Conservation (phyloP, 2,329 filamentous ascomycete species). For the Dothidotthia symphoricarpi region DNA sequence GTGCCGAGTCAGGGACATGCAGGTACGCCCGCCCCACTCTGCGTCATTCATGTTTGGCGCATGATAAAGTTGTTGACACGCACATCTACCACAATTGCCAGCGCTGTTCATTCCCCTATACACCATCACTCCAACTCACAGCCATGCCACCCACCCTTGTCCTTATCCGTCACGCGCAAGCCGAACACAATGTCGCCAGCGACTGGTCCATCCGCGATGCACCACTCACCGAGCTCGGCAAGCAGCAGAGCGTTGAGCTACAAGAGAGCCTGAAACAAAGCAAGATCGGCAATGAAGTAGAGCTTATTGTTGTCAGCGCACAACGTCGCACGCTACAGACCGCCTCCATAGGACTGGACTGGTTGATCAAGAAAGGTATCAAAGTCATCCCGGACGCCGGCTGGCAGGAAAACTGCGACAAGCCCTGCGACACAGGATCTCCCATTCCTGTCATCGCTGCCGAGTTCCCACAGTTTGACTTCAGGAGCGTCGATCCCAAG, state of each 20-base stretch:
- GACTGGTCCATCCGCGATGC: constrained; percentile 47
- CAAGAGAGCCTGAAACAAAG: constrained; percentile 39
- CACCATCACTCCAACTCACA: not conserved
- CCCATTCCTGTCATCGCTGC: constrained; percentile 44
- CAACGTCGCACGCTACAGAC: constrained; percentile 67
- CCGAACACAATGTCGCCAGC: constrained; percentile 45
- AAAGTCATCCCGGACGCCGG: constrained; percentile 58
- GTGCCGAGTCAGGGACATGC: constrained; percentile 14
- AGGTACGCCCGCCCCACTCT: constrained; percentile 15
- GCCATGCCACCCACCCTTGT: constrained; percentile 47
- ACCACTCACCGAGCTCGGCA: constrained; percentile 43
- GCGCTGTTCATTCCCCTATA: not conserved
- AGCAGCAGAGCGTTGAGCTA: constrained; percentile 43
- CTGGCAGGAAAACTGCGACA: constrained; percentile 59
- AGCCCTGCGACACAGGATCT: constrained; percentile 62
- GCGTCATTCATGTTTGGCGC: too few relatives aligned
- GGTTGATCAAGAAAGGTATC: constrained; percentile 52
- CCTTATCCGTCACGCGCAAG: constrained; percentile 48
- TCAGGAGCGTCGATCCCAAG: constrained; percentile 56
- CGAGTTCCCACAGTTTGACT: constrained; percentile 59
- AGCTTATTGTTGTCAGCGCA: constrained; percentile 61
- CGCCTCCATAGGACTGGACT: constrained; percentile 57
- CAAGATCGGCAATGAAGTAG: constrained; percentile 46
- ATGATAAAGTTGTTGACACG: not conserved
- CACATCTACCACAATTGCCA: not conserved